phyloP scores from a whole-genome alignment of 140 eudicot genomes.

The Senecio squalidus region DNA sequence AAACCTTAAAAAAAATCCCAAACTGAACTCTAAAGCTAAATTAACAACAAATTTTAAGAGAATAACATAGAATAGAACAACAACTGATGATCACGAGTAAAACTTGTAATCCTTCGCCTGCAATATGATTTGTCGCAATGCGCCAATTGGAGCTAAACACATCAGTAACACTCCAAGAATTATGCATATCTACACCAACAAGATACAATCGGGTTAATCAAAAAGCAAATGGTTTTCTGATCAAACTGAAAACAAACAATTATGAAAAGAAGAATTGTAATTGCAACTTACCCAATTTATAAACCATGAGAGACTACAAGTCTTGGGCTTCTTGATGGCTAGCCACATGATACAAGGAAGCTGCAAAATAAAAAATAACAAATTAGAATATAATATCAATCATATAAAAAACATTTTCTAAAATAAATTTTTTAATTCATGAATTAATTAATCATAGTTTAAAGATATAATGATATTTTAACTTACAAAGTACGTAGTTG shows the following conservation, averaged over 20 bases:
- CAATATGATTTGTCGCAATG: conserved; percentile 38
- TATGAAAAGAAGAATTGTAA: background rate
- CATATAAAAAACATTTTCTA: background rate
- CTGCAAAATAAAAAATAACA: conserved; percentile 20
- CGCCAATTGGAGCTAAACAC: conserved; percentile 59
- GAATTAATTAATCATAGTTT: no score
- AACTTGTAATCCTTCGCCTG: conserved; percentile 38
- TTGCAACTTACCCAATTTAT: conserved; percentile 45
- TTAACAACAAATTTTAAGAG: background rate
- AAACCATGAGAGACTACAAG: conserved; percentile 46
- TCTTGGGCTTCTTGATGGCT: conserved; percentile 41
- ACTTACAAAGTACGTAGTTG: conserved; percentile 58
- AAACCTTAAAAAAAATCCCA: background rate
- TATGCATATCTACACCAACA: conserved; percentile 40
- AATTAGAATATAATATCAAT: background rate
- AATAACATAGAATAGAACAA: background rate
- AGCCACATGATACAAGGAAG: conserved; percentile 75
- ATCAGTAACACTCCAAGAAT: conserved; percentile 45
- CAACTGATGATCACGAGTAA: conserved; percentile 34
- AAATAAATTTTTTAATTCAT: background rate
- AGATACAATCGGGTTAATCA: background rate
- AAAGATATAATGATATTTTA: background rate
- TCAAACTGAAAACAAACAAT: background rate
- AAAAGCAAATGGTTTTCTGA: background rate
- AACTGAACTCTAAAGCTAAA: background rate